Conservation (phyloP, 495 filamentous ascomycete genomes). For the Penicillium malachiteum region DNA sequence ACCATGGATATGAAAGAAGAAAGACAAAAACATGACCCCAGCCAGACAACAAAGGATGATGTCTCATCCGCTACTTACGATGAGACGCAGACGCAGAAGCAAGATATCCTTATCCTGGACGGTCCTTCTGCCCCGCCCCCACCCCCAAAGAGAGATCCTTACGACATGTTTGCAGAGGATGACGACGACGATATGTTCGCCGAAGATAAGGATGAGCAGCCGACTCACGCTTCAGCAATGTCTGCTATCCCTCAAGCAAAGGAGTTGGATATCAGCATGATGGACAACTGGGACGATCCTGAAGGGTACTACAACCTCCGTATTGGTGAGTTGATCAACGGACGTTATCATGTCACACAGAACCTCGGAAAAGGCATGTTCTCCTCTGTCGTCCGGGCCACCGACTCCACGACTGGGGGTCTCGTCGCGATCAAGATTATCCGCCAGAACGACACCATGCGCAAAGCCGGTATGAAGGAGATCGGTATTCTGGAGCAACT, state of each 20-base stretch:
- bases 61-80: conserved; percentile 60
- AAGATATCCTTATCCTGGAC: conserved; percentile 56
- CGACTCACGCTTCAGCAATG: conserved; percentile 45
- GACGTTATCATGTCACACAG: conserved; percentile 81
- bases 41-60: conserved; percentile 55
- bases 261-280: conserved; percentile 74
- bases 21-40: conserved; percentile 61
- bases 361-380: conserved; percentile 96
- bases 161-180: conserved; percentile 96
- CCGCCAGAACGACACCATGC: conserved; percentile 89
- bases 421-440: conserved; percentile 91
- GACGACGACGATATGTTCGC: conserved; percentile 90
- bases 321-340: conserved; percentile 82
- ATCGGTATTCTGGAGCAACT: conserved; percentile 87
- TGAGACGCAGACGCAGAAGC: conserved; percentile 56
- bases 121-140: conserved; percentile 35
- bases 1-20: conserved; percentile 92
- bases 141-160: conserved; percentile 54
- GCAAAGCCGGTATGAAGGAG: conserved; percentile 91
- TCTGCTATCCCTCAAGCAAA: conserved; percentile 54
- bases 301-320: conserved; percentile 96
- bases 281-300: conserved; percentile 90
- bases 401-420: conserved; percentile 68
- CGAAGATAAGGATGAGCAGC: conserved; percentile 51
- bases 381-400: conserved; percentile 89